phyloP scores from a whole-genome alignment of 805 yeast species.

The Pichia cephalocereana region DNA sequence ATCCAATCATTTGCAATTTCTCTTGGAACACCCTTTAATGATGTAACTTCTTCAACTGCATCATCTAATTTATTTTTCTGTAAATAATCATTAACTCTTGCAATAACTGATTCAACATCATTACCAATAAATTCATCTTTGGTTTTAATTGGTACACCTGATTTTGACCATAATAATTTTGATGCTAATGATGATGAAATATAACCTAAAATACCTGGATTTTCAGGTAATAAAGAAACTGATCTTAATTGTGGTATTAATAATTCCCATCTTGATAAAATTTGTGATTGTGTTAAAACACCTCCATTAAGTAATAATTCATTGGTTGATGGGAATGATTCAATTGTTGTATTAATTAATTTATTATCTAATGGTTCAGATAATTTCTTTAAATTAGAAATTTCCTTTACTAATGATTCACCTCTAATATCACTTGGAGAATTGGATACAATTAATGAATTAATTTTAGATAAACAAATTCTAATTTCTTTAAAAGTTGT shows the following conservation, averaged over 20 bases:
- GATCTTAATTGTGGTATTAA: conserved; percentile 81
- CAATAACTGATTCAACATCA: conserved; percentile 83
- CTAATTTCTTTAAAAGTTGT: conserved; percentile 34
- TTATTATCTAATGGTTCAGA: conserved; percentile 29
- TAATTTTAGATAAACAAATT: conserved; percentile 34
- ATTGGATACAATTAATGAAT: conserved; percentile 28
- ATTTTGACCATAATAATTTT: conserved; percentile 62
- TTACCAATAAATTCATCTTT: conserved; percentile 39
- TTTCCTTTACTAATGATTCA: conserved; percentile 38
- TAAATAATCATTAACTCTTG: conserved; percentile 72
- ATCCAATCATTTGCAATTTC: conserved; percentile 89
- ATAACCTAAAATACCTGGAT: conserved; percentile 93
- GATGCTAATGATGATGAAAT: conserved; percentile 72
- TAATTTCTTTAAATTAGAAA: conserved; percentile 28
- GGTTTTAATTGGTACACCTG: conserved; percentile 51
- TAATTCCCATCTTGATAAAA: conserved; percentile 69
- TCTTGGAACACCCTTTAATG: conserved; percentile 89
- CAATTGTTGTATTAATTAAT: conserved; percentile 32
- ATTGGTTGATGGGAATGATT: conserved; percentile 34
- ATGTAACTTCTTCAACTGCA: conserved; percentile 89
- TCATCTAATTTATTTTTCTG: conserved; percentile 67
- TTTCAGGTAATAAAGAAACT: conserved; percentile 84
- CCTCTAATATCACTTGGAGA: conserved; percentile 33
- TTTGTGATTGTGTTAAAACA: conserved; percentile 68
- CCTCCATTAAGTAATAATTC: conserved; percentile 38